Percentiles rank a stretch among this genome's conserved stretches.
These are phyloP conservation scores for Suillus tomentosus DNA, from an alignment of 768 basidiomycete genomes.

Conservation along the genomic window DNA sequence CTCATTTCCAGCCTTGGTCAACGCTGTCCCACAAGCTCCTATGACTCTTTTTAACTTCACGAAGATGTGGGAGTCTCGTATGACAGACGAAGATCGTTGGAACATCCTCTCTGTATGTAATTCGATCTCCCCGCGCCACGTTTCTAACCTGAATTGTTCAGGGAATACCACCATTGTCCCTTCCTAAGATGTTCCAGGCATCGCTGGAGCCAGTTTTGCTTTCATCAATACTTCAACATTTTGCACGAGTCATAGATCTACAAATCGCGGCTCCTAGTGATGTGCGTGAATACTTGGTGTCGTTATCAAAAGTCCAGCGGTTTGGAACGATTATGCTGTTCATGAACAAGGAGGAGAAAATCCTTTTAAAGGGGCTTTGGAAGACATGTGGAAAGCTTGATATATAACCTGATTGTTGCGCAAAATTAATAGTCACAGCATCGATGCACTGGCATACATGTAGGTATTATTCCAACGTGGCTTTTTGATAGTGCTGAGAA, in stretches of 20 bases:
- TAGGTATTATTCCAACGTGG: not conserved
- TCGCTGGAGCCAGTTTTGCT: conserved; percentile 71
- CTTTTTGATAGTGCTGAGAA: not conserved
- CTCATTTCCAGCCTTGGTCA: conserved; percentile 10
- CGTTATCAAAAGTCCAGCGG: conserved; percentile 56
- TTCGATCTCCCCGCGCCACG: not conserved
- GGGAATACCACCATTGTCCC: conserved; percentile 53
- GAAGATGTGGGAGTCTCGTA: conserved; percentile 53
- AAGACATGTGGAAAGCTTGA: conserved; percentile 31
- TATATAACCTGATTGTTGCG: not conserved
- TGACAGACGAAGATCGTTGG: conserved; percentile 52
- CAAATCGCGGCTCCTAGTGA: conserved; percentile 13
- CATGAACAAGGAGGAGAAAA: conserved; percentile 58
- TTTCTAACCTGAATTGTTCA: conserved; percentile 27
- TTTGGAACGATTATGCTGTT: conserved; percentile 67
- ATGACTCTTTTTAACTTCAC: conserved; percentile 64
- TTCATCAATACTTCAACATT: conserved; percentile 59
- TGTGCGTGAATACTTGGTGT: conserved; percentile 51
- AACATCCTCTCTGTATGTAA: conserved; percentile 55
- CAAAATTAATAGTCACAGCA: not conserved
- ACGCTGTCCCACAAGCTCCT: conserved; percentile 30
- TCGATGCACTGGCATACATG: not conserved
- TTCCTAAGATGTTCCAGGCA: conserved; percentile 67
- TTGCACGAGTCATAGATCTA: conserved; percentile 27
- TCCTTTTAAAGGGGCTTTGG: conserved; percentile 49